These are phyloP conservation scores for Cladosporium sp. DNA, from an alignment of 2,329 filamentous ascomycete genomes.

Conservation along the genomic window DNA sequence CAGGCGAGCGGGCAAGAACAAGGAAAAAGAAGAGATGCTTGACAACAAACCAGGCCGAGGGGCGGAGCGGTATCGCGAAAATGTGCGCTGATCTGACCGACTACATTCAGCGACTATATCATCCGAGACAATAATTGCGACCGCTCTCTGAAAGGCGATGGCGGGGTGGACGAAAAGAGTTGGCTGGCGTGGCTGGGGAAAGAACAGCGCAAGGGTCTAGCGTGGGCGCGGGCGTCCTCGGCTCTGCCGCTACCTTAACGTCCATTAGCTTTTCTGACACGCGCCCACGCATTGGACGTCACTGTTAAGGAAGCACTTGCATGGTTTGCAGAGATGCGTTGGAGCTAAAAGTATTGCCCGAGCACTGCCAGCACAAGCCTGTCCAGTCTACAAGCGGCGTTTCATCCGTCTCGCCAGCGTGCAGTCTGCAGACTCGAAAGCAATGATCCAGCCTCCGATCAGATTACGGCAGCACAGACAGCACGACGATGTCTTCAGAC, in stretches of 20 bases:
- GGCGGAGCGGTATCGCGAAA: background rate
- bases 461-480: background rate
- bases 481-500: constrained; percentile 19
- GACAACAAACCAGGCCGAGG: background rate
- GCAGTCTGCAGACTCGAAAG: background rate
- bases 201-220: too few relatives aligned
- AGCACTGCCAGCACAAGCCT: background rate
- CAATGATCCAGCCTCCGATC: constrained; percentile 1
- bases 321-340: background rate
- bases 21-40: background rate
- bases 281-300: background rate
- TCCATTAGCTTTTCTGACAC: too few relatives aligned
- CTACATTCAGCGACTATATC: background rate
- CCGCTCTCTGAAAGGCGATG: background rate
- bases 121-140: background rate
- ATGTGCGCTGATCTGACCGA: background rate
- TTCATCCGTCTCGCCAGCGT: background rate
- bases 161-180: background rate
- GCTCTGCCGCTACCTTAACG: too few relatives aligned
- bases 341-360: background rate
- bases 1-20: background rate
- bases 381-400: background rate
- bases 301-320: background rate
- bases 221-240: too few relatives aligned
- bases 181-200: too few relatives aligned